Percentiles rank a stretch among this genome's conserved stretches.
These are phyloP conservation scores for Tubosaeta sp. DNA, from an alignment of 768 basidiomycete species.

Conservation along the genomic window DNA sequence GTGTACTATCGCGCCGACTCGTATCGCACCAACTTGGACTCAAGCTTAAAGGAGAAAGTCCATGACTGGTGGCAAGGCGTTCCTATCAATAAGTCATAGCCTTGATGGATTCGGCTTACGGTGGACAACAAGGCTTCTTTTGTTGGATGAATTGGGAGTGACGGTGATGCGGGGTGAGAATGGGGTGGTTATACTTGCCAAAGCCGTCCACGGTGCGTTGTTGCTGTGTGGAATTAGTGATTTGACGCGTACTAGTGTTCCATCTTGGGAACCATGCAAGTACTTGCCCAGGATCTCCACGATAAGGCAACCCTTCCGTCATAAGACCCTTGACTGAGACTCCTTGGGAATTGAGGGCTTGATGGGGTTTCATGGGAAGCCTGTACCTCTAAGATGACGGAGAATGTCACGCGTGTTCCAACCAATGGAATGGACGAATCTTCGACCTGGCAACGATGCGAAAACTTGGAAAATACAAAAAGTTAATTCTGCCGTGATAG, in stretches of 20 bases:
- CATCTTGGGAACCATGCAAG: neutral
- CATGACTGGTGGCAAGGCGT: neutral
- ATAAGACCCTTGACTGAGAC: conserved; percentile 5
- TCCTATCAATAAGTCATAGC: conserved; percentile 14
- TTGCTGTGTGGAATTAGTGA: conserved; percentile 4
- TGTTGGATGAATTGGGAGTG: conserved; percentile 4
- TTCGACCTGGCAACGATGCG: neutral
- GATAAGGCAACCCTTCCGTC: conserved; percentile 7
- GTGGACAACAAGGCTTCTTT: neutral
- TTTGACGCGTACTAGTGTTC: conserved; percentile 2
- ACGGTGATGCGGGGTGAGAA: conserved; percentile 1
- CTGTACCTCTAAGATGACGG: conserved; percentile 2
- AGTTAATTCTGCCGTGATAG: conserved; percentile 15
- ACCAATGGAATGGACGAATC: neutral
- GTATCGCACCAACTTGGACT: neutral
- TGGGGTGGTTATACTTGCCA: neutral
- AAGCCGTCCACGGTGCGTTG: neutral
- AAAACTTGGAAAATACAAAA: neutral
- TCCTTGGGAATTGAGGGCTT: neutral
- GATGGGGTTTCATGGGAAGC: conserved; percentile 2
- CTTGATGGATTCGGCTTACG: conserved; percentile 9
- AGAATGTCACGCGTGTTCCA: neutral
- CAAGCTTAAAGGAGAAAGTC: conserved; percentile 1
- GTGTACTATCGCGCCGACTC: neutral
- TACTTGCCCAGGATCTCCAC: conserved; percentile 5